These are phyloP conservation scores for Ascochyta koolunga DNA, from an alignment of 2,329 filamentous ascomycete genomes.

Conservation along the genomic window DNA sequence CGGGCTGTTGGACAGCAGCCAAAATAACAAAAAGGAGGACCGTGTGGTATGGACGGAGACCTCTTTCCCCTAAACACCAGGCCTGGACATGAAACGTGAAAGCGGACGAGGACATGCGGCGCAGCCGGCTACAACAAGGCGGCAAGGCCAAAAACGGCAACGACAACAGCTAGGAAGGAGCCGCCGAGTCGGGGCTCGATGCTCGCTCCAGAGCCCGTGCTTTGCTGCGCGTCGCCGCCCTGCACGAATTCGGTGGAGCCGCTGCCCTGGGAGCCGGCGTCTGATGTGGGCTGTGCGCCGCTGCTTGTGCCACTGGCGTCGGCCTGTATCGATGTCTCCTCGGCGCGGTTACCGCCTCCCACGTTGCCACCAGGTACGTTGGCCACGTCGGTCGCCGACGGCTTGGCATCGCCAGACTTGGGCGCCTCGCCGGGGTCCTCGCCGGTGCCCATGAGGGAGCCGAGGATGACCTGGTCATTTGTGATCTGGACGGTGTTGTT, in stretches of 20 bases:
- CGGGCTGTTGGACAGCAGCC: neutral
- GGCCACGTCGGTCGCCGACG: slow-evolving; percentile 45
- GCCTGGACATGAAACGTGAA: slow-evolving; percentile 13
- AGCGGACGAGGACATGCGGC: neutral
- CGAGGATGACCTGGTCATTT: slow-evolving; percentile 75
- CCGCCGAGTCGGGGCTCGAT: slow-evolving; percentile 40
- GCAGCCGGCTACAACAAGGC: slow-evolving; percentile 20
- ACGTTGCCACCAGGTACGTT: slow-evolving; percentile 64
- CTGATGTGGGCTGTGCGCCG: slow-evolving; percentile 17
- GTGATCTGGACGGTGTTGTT: slow-evolving; percentile 78
- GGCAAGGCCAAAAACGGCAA: slow-evolving; percentile 41
- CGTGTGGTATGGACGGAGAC: slow-evolving; percentile 3
- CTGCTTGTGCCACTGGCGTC: slow-evolving; percentile 15
- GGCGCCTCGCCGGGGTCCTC: slow-evolving; percentile 65
- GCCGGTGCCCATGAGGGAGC: slow-evolving; percentile 81
- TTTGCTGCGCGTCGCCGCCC: slow-evolving; percentile 23
- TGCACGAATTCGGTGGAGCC: slow-evolving; percentile 31
- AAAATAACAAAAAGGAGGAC: slow-evolving; percentile 1
- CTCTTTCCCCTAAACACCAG: slow-evolving; percentile 11
- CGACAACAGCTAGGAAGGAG: slow-evolving; percentile 40
- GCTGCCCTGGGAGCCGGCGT: slow-evolving; percentile 5
- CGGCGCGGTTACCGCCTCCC: slow-evolving; percentile 53
- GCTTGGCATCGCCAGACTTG: slow-evolving; percentile 36
- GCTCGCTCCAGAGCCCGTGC: slow-evolving; percentile 23
- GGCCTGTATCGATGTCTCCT: slow-evolving; percentile 23